Percentiles rank a stretch among this genome's conserved stretches.
phyloP scores from a whole-genome alignment of 176 grass and related monocot genomes.

The Carex myosuroides region DNA sequence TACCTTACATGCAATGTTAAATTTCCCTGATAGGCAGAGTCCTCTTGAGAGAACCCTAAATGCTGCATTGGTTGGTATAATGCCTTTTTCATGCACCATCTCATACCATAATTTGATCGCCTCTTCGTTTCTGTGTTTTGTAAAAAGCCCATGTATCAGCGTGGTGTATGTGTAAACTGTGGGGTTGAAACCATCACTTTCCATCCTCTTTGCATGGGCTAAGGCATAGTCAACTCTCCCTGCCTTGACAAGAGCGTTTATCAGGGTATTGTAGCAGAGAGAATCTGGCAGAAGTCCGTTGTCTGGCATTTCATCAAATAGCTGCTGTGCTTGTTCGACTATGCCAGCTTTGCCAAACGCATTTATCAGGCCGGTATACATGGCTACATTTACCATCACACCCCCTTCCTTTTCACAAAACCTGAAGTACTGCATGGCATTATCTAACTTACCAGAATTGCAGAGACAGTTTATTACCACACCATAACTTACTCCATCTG shows the following conservation, averaged over 20 bases:
- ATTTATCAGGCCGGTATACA: constrained; percentile 73
- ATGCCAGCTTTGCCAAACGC: constrained; percentile 70
- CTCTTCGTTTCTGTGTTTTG: constrained; percentile 81
- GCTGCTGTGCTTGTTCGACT: constrained; percentile 51
- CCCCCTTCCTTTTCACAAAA: constrained; percentile 35
- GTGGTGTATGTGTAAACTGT: constrained; percentile 83
- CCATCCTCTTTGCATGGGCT: constrained; percentile 71
- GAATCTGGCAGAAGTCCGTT: constrained; percentile 63
- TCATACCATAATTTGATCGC: constrained; percentile 64
- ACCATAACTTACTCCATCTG: constrained; percentile 54
- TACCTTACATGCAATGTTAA: constrained; percentile 71
- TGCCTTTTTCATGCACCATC: constrained; percentile 80
- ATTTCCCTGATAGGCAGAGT: constrained; percentile 82
- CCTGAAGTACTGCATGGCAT: constrained; percentile 61
- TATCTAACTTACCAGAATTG: constrained; percentile 53
- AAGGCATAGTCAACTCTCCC: constrained; percentile 58
- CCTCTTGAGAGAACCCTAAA: constrained; percentile 69
- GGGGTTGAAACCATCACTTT: constrained; percentile 62
- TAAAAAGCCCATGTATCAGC: constrained; percentile 81
- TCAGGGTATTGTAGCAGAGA: constrained; percentile 75
- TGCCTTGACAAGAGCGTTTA: constrained; percentile 58
- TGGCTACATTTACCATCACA: constrained; percentile 45
- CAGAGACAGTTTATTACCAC: constrained; percentile 83
- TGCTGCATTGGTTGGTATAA: constrained; percentile 60
- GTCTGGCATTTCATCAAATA: constrained; percentile 68